Percentiles rank a stretch among this genome's conserved stretches.
Evolutionary conservation across 345 rosid genomes (phyloP).

Genomic region (Populus deltoides): DNA sequence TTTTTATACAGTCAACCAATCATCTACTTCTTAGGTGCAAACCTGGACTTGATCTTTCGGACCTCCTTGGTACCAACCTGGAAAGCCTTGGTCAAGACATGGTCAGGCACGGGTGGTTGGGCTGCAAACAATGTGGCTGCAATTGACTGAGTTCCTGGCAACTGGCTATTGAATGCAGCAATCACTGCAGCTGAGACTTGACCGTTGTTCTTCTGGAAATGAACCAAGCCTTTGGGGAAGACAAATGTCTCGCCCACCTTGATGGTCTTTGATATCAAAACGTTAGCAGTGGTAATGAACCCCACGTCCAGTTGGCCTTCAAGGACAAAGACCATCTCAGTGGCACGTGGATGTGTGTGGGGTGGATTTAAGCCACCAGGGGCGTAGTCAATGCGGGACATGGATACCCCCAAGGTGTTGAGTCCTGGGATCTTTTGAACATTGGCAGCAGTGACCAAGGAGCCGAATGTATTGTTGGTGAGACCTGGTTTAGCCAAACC

Average conservation of each 20-base stretch:
- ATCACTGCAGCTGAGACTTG: conserved; percentile 15
- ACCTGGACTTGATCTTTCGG: conserved; percentile 19
- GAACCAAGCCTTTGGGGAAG: conserved; percentile 26
- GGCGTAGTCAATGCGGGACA: conserved; percentile 30
- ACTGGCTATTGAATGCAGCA: conserved; percentile 33
- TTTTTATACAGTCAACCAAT: background rate
- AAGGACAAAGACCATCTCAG: conserved; percentile 26
- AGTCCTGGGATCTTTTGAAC: conserved; percentile 29
- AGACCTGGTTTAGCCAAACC: conserved; percentile 14
- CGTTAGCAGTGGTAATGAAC: conserved; percentile 30
- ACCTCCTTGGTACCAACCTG: conserved; percentile 22
- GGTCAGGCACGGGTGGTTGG: conserved; percentile 23
- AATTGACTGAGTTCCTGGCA: conserved; percentile 29
- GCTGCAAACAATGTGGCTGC: conserved; percentile 20
- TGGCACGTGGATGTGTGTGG: conserved; percentile 35
- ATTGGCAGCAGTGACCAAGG: conserved; percentile 18
- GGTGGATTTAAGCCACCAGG: conserved; percentile 29
- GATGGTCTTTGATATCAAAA: conserved; percentile 15
- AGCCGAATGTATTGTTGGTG: conserved; percentile 18
- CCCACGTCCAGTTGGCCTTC: conserved; percentile 28
- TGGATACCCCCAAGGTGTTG: conserved; percentile 27
- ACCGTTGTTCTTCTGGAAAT: conserved; percentile 28
- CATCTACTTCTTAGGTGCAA: conserved; percentile 22
- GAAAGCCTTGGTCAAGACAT: conserved; percentile 23
- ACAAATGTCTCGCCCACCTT: conserved; percentile 20